Evolutionary conservation across 2,329 filamentous ascomycete genomes (phyloP), one percentile per base, ranked within the genome.

Genomic region (Epicoccum sorghinum): DNA sequence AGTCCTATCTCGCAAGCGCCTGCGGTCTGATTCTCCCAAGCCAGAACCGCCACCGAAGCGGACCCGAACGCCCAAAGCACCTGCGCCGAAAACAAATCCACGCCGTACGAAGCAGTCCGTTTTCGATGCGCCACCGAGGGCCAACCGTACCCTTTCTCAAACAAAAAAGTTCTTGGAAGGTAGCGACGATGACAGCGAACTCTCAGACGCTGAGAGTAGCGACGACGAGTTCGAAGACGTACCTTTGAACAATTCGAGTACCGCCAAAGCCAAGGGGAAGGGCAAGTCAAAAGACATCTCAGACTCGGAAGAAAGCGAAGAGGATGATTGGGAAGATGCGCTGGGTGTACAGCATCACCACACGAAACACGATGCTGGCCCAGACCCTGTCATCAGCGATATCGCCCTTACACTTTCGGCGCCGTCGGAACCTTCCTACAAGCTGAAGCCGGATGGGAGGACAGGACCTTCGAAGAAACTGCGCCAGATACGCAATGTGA

Each of bases 391-490:
- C 74, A 79, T 84, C 1, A 87, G 87, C 9, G 88, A 92, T 67
- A 78, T 96, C 30, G 88, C 93, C 61, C 77, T 96, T 64, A 93
- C 89, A 0, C 77, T 96, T 0, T 67, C 67, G 10, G 61, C 63
- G 18, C 64, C 60, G 5, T 57, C 62, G 1, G 66, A 58, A 35
- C 55, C 59, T 7, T 68, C 59, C 0, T 71, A 68, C 47, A 68
- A 64, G 9, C 61, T 64, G 1, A 66, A 58, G 53, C 79, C 82
- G 7, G 81, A 88, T n/a, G 75, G 77, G 14, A 96, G 91, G 75
- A 96, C 93, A 70, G 93, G 91, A 0, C 89, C 90, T 0, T 89
- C 90, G 3, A 96, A 96, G 75, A 85, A 89, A 25, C 91, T 97
- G 69, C 86, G 91, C 46, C 84, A 86, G 56, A 89, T 93, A 51